Evolutionary conservation across 1,139 yeast species (phyloP), one percentile per base, ranked within the genome.

Genomic region (Pichia sp.): DNA sequence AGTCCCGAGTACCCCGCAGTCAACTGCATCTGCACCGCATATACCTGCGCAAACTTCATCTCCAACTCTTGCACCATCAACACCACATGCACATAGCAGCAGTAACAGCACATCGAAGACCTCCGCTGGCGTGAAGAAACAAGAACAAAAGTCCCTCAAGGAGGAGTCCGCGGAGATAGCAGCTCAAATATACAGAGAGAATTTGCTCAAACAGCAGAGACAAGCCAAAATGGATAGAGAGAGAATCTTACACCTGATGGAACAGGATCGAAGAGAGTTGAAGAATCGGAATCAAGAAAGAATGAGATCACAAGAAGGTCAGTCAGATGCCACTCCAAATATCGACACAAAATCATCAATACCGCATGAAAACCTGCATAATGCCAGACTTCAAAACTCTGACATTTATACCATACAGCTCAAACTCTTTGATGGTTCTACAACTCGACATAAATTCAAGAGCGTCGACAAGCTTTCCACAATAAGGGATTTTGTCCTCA

Each of bases 181-280:
- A 2, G 64, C 67, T 8, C 46, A 49, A 23, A 55, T 55, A 34
- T 67, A 72, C 48, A 66, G 65, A 37, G 65, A 64, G 35, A 62
- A 65, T 39, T 59, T 66, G 13, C 48, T 57, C 21, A 62, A 59
- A 36, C 55, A 51, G 30, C 65, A 64, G 36, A 56, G 53, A 29
- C 54, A 52, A 36, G 74, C 67, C 14, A 53, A 46, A 15, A 69
- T 67, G 34, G 87, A 79, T 44, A 67, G 69, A 29, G 66, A 68
- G 33, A 62, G 84, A n/a, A 67, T 79, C 14, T 53, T 74, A 35
- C 62, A 63, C 24, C 56, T 77, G 17, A 51, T 76, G 35, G 62
- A 67, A 40, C 64, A 69, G 2, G 85, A 77, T 49, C 60, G 67
- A 34, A 62, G 62, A 30, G 82, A 77, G 49, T 62, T 27, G 9